These are phyloP conservation scores for Cercophora sp. DNA, from an alignment of 495 filamentous ascomycete genomes.

Conservation along the genomic window DNA sequence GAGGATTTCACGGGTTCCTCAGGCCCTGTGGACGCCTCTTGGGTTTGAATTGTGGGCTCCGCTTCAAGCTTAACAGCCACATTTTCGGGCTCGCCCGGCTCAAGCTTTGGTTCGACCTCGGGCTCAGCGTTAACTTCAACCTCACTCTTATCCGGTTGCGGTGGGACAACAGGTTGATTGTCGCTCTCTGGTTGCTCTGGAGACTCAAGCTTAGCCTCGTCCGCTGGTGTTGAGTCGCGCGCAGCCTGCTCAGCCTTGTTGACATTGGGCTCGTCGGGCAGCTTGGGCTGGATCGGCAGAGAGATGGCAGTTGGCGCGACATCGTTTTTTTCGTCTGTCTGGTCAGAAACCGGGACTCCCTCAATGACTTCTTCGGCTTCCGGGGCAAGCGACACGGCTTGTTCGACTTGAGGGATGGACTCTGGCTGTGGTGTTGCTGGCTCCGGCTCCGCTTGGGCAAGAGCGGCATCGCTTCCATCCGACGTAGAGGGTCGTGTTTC, in stretches of 20 bases:
- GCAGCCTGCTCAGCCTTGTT: not conserved
- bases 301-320: not conserved
- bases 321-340: slow-evolving; percentile 2
- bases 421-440: slow-evolving; percentile 17
- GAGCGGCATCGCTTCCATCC: slow-evolving; percentile 13
- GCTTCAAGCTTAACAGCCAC: not conserved
- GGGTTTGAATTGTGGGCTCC: not conserved
- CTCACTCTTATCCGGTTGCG: not conserved
- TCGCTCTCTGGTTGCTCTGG: not conserved
- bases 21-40: not conserved
- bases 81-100: not conserved
- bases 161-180: not conserved
- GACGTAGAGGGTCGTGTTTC: slow-evolving; percentile 18
- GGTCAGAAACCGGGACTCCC: not conserved
- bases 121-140: not conserved
- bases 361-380: slow-evolving; percentile 14
- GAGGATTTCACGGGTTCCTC: not conserved
- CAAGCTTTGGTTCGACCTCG: not conserved
- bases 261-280: not conserved
- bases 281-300: not conserved
- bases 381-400: slow-evolving; percentile 11
- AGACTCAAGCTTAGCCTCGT: too few species aligned
- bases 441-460: slow-evolving; percentile 4
- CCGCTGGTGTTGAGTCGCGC: not conserved
- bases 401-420: slow-evolving; percentile 11